Evolutionary conservation across 345 rosid species (phyloP).

Genomic region (Camelina laxa): DNA sequence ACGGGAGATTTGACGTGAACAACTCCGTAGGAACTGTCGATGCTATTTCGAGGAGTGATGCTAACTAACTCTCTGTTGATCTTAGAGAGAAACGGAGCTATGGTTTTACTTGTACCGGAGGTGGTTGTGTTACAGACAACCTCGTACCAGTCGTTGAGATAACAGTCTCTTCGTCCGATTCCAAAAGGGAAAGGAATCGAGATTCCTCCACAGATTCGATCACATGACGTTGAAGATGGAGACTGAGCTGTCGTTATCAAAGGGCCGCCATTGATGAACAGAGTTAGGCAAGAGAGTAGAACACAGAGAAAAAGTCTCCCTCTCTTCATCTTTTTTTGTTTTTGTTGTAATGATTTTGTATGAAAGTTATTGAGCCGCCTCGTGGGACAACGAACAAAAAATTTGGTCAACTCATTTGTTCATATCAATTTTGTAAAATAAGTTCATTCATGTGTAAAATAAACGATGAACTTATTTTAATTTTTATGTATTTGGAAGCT

Average conservation of each 20-base stretch:
- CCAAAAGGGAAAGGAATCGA: slow-evolving; percentile 58
- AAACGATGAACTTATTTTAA: no score
- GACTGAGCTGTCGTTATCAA: slow-evolving; percentile 21
- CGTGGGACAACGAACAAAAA: background rate
- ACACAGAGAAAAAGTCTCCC: background rate
- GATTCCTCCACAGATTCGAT: slow-evolving; percentile 46
- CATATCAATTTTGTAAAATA: no score
- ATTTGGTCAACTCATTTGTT: no score
- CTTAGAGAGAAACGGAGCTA: slow-evolving; percentile 28
- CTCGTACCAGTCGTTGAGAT: slow-evolving; percentile 15
- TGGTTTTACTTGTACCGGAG: slow-evolving; percentile 3
- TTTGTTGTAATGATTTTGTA: background rate
- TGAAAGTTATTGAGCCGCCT: background rate
- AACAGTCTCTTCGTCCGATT: slow-evolving; percentile 32
- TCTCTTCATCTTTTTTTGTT: slow-evolving; percentile 14
- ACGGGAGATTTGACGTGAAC: slow-evolving; percentile 32
- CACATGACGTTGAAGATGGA: slow-evolving; percentile 24
- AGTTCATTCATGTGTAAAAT: no score
- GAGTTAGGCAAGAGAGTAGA: background rate
- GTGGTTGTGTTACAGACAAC: slow-evolving; percentile 36
- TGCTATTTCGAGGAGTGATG: slow-evolving; percentile 31
- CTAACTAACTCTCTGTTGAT: slow-evolving; percentile 18
- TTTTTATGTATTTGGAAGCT: background rate
- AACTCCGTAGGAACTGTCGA: background rate
- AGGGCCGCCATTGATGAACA: slow-evolving; percentile 15